Evolutionary conservation across 306 rosid genomes (phyloP), one percentile per base, ranked within the genome.

Genomic region (Quercus wislizeni): DNA sequence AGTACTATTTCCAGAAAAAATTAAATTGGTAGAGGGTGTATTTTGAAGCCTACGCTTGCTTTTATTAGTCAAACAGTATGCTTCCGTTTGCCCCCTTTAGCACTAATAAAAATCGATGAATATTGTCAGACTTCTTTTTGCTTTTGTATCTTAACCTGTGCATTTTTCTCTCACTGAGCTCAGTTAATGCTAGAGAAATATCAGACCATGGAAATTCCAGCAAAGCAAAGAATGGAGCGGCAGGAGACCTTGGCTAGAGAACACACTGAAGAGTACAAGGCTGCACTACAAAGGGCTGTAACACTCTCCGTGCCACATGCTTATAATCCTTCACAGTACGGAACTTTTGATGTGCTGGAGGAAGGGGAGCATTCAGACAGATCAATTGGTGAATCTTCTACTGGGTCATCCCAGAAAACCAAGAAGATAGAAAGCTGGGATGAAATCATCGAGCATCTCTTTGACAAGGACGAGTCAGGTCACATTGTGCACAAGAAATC

Each of bases 221-320:
- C 81, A 28, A 87, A 88, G 79, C 98, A 94, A 82, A 92, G 54
- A 67, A 94, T 94, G 98, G 92, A 83, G 85, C 87, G 98, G 35
- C 94, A 89, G 76, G 83, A 89, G 79, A 92, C 96, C 5, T 38
- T 90, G 56, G 88, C 79, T 0, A 84, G 87, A 84, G 92, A 88
- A 64, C 95, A 92, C 77, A 83, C 62, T 2, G 82, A 85, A 70
- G 98, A 94, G 79, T 85, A 94, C 62, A 90, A 69, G 81, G 98
- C 97, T 73, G 98, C 98, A 71, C 78, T 94, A 38, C 94, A 94
- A 61, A 91, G 98, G 82, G 98, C 98, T 6, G 91, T 90, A 67
- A 88, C 97, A 57, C 64, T 94, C 71, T 74, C 86, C 17, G 94
- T 94, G 85, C 98, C 98, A 62, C 96, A 92, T 73, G 97, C 98